Conservation (phyloP, 1,284 basidiomycete species). For the Coniophora puteana region DNA sequence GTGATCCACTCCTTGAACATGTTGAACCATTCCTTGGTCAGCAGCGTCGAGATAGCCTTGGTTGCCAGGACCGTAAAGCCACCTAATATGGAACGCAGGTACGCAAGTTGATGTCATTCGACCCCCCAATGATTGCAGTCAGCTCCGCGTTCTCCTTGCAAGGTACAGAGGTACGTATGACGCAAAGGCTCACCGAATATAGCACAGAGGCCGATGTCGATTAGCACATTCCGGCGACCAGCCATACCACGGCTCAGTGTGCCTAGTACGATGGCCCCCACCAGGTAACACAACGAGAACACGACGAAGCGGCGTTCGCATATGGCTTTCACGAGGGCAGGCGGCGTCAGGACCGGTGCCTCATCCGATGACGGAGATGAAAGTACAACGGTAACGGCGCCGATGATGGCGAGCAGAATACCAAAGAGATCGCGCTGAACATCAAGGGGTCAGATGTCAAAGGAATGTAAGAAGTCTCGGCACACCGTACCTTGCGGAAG, state of each 20-base stretch:
- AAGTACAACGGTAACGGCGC: constrained; percentile 90
- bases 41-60: constrained; percentile 86
- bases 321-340: constrained; percentile 69
- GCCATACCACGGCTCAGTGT: constrained; percentile 54
- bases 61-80: constrained; percentile 95
- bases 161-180: too few species aligned
- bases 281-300: constrained; percentile 65
- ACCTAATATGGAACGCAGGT: constrained; percentile 39
- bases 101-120: constrained; percentile 1
- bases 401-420: constrained; percentile 77
- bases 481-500: constrained; percentile 57
- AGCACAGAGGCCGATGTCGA: constrained; percentile 89
- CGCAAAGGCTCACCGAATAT: constrained; percentile 67
- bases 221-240: constrained; percentile 71
- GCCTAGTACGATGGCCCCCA: constrained; percentile 53
- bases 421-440: constrained; percentile 80
- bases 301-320: constrained; percentile 68
- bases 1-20: constrained; percentile 78
- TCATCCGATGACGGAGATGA: constrained; percentile 70
- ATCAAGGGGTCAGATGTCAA: constrained; percentile 17
- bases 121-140: neutral
- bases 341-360: constrained; percentile 51
- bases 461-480: constrained; percentile 1
- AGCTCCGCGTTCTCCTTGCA: too few species aligned
- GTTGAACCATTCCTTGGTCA: constrained; percentile 72